phyloP scores from a whole-genome alignment of 2,329 filamentous ascomycete genomes.

The Diaporthe vexans region DNA sequence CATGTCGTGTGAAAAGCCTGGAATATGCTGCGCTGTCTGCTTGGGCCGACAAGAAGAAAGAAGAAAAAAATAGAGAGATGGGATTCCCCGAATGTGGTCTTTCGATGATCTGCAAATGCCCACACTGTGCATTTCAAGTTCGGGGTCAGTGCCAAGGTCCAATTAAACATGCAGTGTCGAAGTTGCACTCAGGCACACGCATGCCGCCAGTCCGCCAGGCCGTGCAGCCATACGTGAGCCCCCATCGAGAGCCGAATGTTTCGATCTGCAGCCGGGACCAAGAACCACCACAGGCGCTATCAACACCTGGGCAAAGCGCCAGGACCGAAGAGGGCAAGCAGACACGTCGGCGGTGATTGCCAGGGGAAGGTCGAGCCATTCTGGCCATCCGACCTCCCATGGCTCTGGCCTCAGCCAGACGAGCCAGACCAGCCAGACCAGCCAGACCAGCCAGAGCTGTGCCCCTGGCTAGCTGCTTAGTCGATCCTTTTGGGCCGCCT shows the following conservation, averaged over 20 bases:
- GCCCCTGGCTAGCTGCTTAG: slow-evolving; percentile 36
- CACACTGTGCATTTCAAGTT: slow-evolving; percentile 8
- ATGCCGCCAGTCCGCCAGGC: not conserved
- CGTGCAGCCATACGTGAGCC: slow-evolving; percentile 21
- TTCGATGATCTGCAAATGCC: slow-evolving; percentile 25
- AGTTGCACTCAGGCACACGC: slow-evolving; percentile 23
- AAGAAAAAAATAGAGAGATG: not conserved
- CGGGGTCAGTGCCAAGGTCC: slow-evolving; percentile 22
- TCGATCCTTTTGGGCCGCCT: slow-evolving; percentile 20
- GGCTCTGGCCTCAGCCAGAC: slow-evolving; percentile 7
- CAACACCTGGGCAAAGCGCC: slow-evolving; percentile 16
- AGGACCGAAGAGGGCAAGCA: slow-evolving; percentile 31
- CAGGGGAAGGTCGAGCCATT: slow-evolving; percentile 3
- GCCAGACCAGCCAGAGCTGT: not conserved
- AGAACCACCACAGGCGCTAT: slow-evolving; percentile 18
- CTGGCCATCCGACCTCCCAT: not conserved
- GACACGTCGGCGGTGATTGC: slow-evolving; percentile 6
- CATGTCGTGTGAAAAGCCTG: not conserved
- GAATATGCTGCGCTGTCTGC: not conserved
- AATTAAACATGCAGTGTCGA: slow-evolving; percentile 32
- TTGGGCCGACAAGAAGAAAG: not conserved
- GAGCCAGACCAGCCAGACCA: not conserved
- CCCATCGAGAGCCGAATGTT: not conserved
- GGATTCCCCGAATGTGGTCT: slow-evolving; percentile 5
- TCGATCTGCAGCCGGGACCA: slow-evolving; percentile 24